Evolutionary conservation across 345 rosid genomes (phyloP).

Genomic region (Salix viminalis): DNA sequence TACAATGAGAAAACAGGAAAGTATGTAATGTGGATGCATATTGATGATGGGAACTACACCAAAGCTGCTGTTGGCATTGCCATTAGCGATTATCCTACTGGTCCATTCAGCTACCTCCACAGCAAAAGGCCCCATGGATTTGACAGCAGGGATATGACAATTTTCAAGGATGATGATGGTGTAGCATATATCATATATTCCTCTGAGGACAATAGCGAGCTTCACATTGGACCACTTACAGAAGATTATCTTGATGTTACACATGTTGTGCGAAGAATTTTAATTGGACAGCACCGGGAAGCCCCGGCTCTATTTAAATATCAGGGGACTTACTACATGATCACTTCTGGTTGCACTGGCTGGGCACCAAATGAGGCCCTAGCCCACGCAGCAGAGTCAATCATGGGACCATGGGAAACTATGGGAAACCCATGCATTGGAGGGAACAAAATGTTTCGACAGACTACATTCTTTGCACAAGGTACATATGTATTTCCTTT

Average conservation of each 20-base stretch:
- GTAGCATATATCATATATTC: slow-evolving; percentile 76
- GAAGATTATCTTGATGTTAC: slow-evolving; percentile 68
- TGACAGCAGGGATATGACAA: slow-evolving; percentile 93
- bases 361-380: slow-evolving; percentile 97
- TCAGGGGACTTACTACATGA: slow-evolving; percentile 77
- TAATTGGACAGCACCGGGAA: slow-evolving; percentile 73
- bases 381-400: slow-evolving; percentile 75
- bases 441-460: slow-evolving; percentile 64
- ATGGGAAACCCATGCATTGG: slow-evolving; percentile 85
- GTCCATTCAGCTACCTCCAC: slow-evolving; percentile 70
- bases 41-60: slow-evolving; percentile 85
- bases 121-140: slow-evolving; percentile 81
- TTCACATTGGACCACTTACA: slow-evolving; percentile 78
- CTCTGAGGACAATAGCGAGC: slow-evolving; percentile 80
- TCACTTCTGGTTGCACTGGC: slow-evolving; percentile 85
- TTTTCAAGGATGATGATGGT: slow-evolving; percentile 81
- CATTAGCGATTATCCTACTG: slow-evolving; percentile 60
- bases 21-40: slow-evolving; percentile 98
- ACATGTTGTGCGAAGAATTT: slow-evolving; percentile 45
- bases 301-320: slow-evolving; percentile 89
- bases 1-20: slow-evolving; percentile 66
- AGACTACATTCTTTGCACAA: slow-evolving; percentile 79
- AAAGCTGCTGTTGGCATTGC: slow-evolving; percentile 92
- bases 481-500: slow-evolving; percentile 80
- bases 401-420: slow-evolving; percentile 97